A percentile compares a stretch with the other conserved stretches of the same genome.
Conservation (phyloP, 495 filamentous ascomycete genomes). For the Hypoxylon trugodes region DNA sequence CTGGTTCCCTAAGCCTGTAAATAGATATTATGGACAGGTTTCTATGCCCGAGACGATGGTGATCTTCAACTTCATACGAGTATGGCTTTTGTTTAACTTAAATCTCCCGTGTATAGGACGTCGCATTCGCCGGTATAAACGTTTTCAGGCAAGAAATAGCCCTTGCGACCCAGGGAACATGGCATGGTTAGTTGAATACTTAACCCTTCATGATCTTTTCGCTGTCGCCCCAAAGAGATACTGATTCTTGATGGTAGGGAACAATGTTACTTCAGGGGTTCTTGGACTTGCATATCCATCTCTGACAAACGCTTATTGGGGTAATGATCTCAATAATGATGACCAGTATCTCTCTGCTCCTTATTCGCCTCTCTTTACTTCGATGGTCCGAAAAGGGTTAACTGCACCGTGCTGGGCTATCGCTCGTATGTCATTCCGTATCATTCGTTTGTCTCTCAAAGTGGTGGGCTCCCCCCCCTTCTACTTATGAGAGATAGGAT, state of each 20-base stretch:
- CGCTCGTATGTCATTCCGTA: slow-evolving; percentile 43
- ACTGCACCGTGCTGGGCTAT: slow-evolving; percentile 66
- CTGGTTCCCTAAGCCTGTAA: not conserved
- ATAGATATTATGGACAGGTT: no score
- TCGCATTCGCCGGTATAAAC: slow-evolving; percentile 63
- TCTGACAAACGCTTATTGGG: slow-evolving; percentile 37
- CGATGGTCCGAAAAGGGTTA: slow-evolving; percentile 61
- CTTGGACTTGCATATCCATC: slow-evolving; percentile 69
- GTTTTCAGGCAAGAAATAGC: slow-evolving; percentile 63
- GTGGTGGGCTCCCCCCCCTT: not conserved
- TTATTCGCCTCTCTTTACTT: slow-evolving; percentile 67
- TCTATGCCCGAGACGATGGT: no score
- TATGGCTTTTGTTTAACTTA: no score
- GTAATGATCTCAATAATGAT: slow-evolving; percentile 35
- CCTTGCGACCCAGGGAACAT: slow-evolving; percentile 53
- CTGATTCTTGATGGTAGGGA: slow-evolving; percentile 25
- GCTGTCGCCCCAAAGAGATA: not conserved
- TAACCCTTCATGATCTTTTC: slow-evolving; percentile 1
- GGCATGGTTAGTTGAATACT: slow-evolving; percentile 50
- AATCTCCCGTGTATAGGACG: slow-evolving; percentile 44
- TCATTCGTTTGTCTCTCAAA: not conserved
- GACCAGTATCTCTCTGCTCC: slow-evolving; percentile 43
- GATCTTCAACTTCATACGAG: no score
- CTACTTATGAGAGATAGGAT: not conserved
- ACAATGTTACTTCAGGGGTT: slow-evolving; percentile 61